phyloP scores from a whole-genome alignment of 2,329 filamentous ascomycete species.

The Boeremia exigua region DNA sequence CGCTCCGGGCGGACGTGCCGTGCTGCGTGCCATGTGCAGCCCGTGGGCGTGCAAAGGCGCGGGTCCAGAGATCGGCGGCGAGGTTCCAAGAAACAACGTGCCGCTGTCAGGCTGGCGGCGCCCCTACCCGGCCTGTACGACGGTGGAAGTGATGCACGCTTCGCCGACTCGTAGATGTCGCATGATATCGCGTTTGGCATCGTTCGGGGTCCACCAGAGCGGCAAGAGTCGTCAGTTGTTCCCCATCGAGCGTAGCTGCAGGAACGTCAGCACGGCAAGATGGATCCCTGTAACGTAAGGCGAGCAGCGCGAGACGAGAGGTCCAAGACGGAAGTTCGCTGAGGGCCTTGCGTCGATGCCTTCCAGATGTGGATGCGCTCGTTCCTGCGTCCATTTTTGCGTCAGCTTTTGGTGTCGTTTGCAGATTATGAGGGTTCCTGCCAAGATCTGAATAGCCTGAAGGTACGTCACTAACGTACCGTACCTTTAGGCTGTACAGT shows the following conservation, averaged over 20 bases:
- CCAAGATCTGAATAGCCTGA: conserved; percentile 11
- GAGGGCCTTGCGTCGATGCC: conserved; percentile 1
- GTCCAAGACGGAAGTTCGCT: neutral
- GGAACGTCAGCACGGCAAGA: conserved; percentile 10
- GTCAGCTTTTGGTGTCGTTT: conserved; percentile 5
- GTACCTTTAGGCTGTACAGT: no score
- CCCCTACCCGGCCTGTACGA: no score
- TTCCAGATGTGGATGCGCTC: conserved; percentile 2
- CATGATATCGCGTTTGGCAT: neutral
- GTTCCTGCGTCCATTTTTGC: neutral
- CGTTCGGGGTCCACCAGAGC: neutral
- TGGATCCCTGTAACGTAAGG: neutral
- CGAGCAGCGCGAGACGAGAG: conserved; percentile 6
- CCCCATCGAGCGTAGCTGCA: neutral
- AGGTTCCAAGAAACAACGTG: neutral
- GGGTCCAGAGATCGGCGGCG: neutral
- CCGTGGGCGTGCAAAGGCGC: neutral
- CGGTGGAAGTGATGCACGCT: no score
- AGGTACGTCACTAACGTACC: neutral
- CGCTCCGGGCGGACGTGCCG: neutral
- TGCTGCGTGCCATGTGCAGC: conserved; percentile 1
- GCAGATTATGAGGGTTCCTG: conserved; percentile 9
- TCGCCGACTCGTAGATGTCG: neutral
- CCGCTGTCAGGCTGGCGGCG: neutral
- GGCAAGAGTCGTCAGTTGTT: neutral